These are phyloP conservation scores for Ascochyta clinopodiicola DNA, from an alignment of 2,329 filamentous ascomycete species.

Conservation along the genomic window DNA sequence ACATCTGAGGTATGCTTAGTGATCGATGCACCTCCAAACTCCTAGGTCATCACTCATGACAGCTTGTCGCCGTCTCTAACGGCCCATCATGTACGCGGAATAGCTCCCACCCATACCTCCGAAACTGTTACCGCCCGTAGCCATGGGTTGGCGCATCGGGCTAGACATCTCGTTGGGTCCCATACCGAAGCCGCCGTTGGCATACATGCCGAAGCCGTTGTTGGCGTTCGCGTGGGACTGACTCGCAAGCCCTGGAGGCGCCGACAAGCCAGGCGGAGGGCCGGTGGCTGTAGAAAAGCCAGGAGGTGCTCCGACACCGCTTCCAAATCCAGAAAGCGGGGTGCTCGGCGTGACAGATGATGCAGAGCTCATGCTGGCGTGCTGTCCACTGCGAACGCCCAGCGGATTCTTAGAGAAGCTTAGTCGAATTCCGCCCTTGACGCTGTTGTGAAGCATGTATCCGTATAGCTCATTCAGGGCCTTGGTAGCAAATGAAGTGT, in stretches of 20 bases:
- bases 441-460: conserved; percentile 83
- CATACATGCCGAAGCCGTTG: conserved; percentile 46
- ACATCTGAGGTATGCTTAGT: conserved; percentile 38
- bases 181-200: conserved; percentile 47
- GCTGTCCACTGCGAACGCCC: conserved; percentile 82
- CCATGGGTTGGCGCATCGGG: conserved; percentile 43
- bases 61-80: conserved; percentile 33
- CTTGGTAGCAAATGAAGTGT: conserved; percentile 89
- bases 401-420: conserved; percentile 98
- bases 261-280: conserved; percentile 80
- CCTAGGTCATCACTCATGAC: conserved; percentile 45
- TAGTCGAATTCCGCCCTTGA: conserved; percentile 91
- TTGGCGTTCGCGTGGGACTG: conserved; percentile 38
- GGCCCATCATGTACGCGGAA: conserved; percentile 51
- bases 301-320: conserved; percentile 59
- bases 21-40: conserved; percentile 43
- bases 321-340: conserved; percentile 64
- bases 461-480: conserved; percentile 90
- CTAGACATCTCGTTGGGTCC: conserved; percentile 44
- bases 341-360: conserved; percentile 59
- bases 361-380: conserved; percentile 59
- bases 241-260: conserved; percentile 71
- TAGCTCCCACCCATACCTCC: conserved; percentile 41
- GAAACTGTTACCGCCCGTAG: conserved; percentile 43
- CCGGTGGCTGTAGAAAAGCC: conserved; percentile 73